These are phyloP conservation scores for Spiraea crenata DNA, from an alignment of 331 rosid species.

Conservation along the genomic window DNA sequence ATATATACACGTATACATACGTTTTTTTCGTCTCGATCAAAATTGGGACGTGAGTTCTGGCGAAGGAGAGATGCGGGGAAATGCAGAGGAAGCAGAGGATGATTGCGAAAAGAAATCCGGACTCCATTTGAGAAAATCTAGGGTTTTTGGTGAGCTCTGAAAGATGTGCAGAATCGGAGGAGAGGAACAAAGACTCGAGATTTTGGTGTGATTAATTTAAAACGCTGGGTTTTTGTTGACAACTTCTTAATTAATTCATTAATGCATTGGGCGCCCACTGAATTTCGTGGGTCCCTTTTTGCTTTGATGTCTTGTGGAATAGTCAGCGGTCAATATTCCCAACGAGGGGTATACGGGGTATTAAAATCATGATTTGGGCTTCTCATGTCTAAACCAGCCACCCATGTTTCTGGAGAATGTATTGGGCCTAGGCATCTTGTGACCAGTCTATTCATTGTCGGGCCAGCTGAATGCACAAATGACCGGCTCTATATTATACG, in stretches of 20 bases:
- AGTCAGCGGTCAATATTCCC: not conserved
- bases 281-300: not conserved
- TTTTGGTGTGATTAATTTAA: not conserved
- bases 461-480: not conserved
- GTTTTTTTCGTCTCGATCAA: conserved; percentile 28
- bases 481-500: too few species aligned
- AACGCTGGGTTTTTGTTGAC: not conserved
- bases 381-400: not conserved
- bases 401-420: too few species aligned
- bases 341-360: too few species aligned
- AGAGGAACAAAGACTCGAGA: not conserved
- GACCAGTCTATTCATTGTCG: not conserved
- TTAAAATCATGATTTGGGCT: too few species aligned
- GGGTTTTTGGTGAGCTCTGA: not conserved
- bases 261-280: not conserved
- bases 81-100: conserved; percentile 45
- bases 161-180: not conserved
- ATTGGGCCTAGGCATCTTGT: not conserved
- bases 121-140: conserved; percentile 40
- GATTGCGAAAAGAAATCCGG: conserved; percentile 27
- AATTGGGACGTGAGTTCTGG: conserved; percentile 50
- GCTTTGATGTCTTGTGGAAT: not conserved
- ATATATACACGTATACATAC: conserved; percentile 16
- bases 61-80: conserved; percentile 43
- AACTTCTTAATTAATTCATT: too few species aligned